phyloP scores from a whole-genome alignment of 2,329 filamentous ascomycete genomes.

The Tolypocladium endophyticum region DNA sequence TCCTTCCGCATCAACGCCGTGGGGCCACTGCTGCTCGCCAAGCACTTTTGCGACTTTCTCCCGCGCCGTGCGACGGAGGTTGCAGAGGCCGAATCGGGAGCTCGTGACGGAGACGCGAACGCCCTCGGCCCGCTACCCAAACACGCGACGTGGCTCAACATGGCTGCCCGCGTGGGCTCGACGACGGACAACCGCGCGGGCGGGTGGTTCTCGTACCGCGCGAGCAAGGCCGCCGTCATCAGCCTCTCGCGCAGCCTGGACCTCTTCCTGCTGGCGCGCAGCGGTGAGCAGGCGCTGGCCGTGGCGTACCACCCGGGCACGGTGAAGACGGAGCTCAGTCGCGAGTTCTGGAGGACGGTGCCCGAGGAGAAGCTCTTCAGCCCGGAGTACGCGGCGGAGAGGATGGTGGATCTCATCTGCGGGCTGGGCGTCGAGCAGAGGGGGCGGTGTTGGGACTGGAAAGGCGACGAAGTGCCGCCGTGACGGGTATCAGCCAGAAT shows the following conservation, averaged over 20 bases:
- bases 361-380: conserved; percentile 53
- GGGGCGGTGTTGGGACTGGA: conserved; percentile 61
- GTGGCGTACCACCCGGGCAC: conserved; percentile 72
- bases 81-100: too few relatives aligned
- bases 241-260: conserved; percentile 64
- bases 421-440: conserved; percentile 39
- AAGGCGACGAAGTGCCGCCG: conserved; percentile 50
- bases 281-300: conserved; percentile 52
- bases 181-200: conserved; percentile 62
- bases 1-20: conserved; percentile 67
- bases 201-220: conserved; percentile 75
- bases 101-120: not conserved
- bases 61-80: conserved; percentile 41
- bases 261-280: conserved; percentile 46
- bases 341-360: conserved; percentile 60
- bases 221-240: conserved; percentile 65
- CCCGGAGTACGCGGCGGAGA: conserved; percentile 54
- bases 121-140: conserved; percentile 25
- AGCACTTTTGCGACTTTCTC: conserved; percentile 62
- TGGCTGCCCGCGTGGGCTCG: conserved; percentile 69
- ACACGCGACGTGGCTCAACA: conserved; percentile 58
- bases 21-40: conserved; percentile 65
- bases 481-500: conserved; percentile 18
- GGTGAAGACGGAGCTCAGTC: conserved; percentile 63
- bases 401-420: conserved; percentile 48